Base-by-base conservation (phyloP, 2,329 filamentous ascomycete genomes). In the Nothophaeocryptopus gaeumannii region DNA sequence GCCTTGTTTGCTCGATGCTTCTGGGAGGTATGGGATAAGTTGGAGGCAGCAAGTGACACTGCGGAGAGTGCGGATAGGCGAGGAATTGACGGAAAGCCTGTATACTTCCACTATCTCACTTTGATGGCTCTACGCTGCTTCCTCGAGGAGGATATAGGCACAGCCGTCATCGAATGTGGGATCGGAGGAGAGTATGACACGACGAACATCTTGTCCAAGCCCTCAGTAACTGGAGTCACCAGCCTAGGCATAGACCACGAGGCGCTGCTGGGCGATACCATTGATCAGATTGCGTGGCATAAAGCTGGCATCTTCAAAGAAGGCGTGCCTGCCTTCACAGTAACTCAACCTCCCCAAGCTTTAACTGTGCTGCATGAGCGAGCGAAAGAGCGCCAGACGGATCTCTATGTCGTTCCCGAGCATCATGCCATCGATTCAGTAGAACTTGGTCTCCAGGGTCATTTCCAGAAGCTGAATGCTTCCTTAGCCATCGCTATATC, bases 131-230 rank as follows among this genome's bases (percentile, higher is more conserved):
- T 95, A 62, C 90, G 95, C 63, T 79, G 85, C 1, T 99, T 95
- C 61, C 64, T 95, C 20, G 70, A 77, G 40, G 86, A 93, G 66
- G 84, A 85, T 1, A 84, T 96, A 0, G 78, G 84, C 55, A 83
- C 83, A 13, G 91, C 89, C 0, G 83, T 97, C 8, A 79, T 97
- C 31, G 93, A 99, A 71, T 95, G 89, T 63, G 93, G 93, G 0
- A 95, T 97, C 56, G 93, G 93, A 12, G 93, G 91, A 41, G 89
- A 96, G 71, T 90, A 90, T 63, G 92, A 97, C 65, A 86, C 87
- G 26, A 99, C 93, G 8, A 97, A 97, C 64, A 80, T 97, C 15
- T 70, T 99, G 5, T 74, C 78, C 9, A 77, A 80, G 10, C 86
- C 90, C 1, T 84, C 81, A 5, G 85, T 84, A 1, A 80, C 83